Base-by-base conservation (phyloP, 495 filamentous ascomycete genomes). In the Podospora conica region DNA sequence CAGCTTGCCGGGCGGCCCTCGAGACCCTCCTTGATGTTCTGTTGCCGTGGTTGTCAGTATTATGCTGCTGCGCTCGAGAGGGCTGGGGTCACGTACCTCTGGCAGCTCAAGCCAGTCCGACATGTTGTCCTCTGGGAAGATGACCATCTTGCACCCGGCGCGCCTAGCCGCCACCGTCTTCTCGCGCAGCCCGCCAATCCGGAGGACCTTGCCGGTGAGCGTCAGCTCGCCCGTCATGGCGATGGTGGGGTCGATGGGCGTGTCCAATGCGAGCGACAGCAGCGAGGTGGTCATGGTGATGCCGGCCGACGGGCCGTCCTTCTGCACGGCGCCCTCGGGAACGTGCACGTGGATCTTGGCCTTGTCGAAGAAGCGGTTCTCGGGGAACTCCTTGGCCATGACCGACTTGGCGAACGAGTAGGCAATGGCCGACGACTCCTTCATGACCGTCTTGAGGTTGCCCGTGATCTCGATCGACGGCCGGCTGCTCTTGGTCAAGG, bases 201-300 rank as follows among this genome's bases (percentile, higher is more conserved):
- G 85, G 63, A 99, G 80, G 7, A 99, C 94, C 78, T 98, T 98
- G 28, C 96, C 96, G 22, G 96, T 99, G 60, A 99, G 90, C 0
- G 96, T 99, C 69, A 99, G 79, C 79, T 99, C 96, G 69, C 96
- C 96, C 22, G 96, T 99, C 96, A 99, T 99, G 58, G 96, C 94
- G 72, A 98, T 88, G 25, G 91, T 91, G 3, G 92, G 90, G 72
- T 94, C 85, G 53, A 99, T 80, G 25, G 87, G 83, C 66, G 85
- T 82, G 64, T 96, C 87, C 66, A 98, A 73, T 24, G 91, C 93
- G 72, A 98, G 80, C 56, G 88, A 92, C 40, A 99, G 79, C 69
- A 99, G 77, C 67, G 91, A 91, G 31, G 92, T 97, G 54, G 96
- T 91, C 95, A 99, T 98, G 23, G 96, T 97, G 69, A 98, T 90